Conservation (phyloP, 2,329 filamentous ascomycete genomes). For the Diaporthe sp. region DNA sequence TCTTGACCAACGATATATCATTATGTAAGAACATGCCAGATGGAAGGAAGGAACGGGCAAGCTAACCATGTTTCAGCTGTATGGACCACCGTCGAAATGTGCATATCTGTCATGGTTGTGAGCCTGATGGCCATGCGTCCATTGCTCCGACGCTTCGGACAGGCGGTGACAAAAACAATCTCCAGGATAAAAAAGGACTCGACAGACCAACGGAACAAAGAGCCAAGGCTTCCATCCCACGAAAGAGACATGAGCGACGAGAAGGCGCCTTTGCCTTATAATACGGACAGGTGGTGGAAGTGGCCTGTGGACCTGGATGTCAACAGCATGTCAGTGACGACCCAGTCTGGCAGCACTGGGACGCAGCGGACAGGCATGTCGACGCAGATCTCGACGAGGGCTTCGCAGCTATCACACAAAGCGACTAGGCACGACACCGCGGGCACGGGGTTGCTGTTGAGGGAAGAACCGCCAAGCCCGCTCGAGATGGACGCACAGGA, state of each 20-base stretch:
- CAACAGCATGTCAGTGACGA: constrained; percentile 33
- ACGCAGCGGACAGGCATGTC: constrained; percentile 1
- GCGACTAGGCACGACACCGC: not conserved
- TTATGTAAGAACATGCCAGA: constrained; percentile 20
- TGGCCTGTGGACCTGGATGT: constrained; percentile 31
- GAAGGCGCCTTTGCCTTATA: constrained; percentile 6
- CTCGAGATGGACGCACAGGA: constrained; percentile 18
- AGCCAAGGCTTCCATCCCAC: not conserved
- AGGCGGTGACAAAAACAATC: not conserved
- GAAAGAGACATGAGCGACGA: not conserved
- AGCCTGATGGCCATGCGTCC: constrained; percentile 38
- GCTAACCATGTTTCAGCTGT: constrained; percentile 7
- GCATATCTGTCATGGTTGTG: constrained; percentile 39
- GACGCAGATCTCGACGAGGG: not conserved
- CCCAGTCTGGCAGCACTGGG: not conserved
- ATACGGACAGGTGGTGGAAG: constrained; percentile 31
- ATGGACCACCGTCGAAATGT: constrained; percentile 36
- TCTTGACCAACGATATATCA: constrained; percentile 37
- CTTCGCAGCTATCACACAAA: not conserved
- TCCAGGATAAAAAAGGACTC: not conserved
- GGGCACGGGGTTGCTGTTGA: not conserved
- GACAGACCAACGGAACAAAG: not conserved
- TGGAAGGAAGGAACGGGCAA: not conserved
- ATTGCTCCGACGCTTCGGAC: constrained; percentile 29
- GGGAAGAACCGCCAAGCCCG: not conserved